Conservation (phyloP, 805 yeast genomes). For the Trichomonascus vanleenenianus region DNA sequence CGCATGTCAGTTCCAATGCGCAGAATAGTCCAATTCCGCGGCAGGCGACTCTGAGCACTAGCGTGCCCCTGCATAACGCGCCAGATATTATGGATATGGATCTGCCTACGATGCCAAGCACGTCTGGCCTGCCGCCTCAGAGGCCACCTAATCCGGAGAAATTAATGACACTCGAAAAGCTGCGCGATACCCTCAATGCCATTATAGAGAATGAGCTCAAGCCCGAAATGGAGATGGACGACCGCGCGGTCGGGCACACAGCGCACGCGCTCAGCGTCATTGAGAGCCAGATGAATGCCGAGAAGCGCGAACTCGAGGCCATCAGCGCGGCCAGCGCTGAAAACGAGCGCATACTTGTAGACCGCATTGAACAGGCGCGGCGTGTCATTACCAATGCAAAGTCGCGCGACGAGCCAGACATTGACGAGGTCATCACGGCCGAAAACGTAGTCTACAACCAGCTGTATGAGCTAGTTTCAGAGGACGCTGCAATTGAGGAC, state of each 20-base stretch:
- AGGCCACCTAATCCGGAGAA: constrained; percentile 36
- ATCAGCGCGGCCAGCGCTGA: constrained; percentile 22
- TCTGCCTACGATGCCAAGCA: constrained; percentile 6
- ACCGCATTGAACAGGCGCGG: constrained; percentile 27
- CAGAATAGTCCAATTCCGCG: too few species aligned
- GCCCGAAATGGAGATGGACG: constrained; percentile 21
- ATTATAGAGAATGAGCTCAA: constrained; percentile 21
- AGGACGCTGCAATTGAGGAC: constrained; percentile 66
- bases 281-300: constrained; percentile 30
- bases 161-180: constrained; percentile 18
- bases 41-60: too few species aligned
- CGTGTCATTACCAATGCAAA: constrained; percentile 29
- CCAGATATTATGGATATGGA: constrained; percentile 17
- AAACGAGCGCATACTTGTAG: constrained; percentile 26
- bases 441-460: constrained; percentile 52
- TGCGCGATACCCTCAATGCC: constrained; percentile 20
- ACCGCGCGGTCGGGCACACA: constrained; percentile 27
- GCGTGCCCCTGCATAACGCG: constrained; percentile 1
- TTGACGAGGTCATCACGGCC: constrained; percentile 41
- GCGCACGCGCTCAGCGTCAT: constrained; percentile 31
- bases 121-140: constrained; percentile 1
- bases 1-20: too few species aligned
- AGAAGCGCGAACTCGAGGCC: constrained; percentile 25
- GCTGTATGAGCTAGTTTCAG: constrained; percentile 53
- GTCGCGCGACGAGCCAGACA: constrained; percentile 27